Conservation (phyloP, 441 rosid species). For the Corymbia calophylla region DNA sequence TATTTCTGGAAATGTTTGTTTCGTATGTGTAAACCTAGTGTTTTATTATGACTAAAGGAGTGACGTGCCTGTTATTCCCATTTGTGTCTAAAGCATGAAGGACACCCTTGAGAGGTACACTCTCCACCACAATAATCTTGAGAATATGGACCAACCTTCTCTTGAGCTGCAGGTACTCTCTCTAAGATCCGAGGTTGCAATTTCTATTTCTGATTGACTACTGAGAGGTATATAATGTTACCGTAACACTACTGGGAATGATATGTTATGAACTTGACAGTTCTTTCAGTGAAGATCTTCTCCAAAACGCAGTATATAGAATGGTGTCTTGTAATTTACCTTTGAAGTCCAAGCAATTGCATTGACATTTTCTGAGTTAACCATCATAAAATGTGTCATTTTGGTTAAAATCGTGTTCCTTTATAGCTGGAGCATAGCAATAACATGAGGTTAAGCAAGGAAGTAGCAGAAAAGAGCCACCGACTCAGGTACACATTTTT, state of each 20-base stretch:
- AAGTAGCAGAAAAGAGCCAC: slow-evolving; percentile 37
- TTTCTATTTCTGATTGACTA: background rate
- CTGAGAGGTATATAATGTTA: background rate
- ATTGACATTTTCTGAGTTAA: background rate
- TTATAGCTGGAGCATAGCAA: slow-evolving; percentile 41
- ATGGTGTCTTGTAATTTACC: background rate
- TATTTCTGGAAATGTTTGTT: background rate
- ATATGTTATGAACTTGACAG: background rate
- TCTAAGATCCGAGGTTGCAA: background rate
- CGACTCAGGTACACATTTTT: slow-evolving; percentile 30
- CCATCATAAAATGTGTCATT: background rate
- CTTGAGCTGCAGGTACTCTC: slow-evolving; percentile 50
- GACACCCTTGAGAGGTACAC: slow-evolving; percentile 38
- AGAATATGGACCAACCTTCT: slow-evolving; percentile 31
- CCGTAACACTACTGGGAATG: background rate
- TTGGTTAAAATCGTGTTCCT: background rate
- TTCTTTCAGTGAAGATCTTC: background rate
- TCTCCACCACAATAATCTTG: slow-evolving; percentile 35
- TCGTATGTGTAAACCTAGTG: background rate
- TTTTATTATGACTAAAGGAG: background rate
- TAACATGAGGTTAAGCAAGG: slow-evolving; percentile 36
- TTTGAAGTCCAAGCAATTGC: background rate
- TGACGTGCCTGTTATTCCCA: background rate
- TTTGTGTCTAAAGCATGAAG: slow-evolving; percentile 28
- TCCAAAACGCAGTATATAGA: background rate